Evolutionary conservation across 1,139 yeast genomes (phyloP).

Genomic region (Yamadazyma sp.): DNA sequence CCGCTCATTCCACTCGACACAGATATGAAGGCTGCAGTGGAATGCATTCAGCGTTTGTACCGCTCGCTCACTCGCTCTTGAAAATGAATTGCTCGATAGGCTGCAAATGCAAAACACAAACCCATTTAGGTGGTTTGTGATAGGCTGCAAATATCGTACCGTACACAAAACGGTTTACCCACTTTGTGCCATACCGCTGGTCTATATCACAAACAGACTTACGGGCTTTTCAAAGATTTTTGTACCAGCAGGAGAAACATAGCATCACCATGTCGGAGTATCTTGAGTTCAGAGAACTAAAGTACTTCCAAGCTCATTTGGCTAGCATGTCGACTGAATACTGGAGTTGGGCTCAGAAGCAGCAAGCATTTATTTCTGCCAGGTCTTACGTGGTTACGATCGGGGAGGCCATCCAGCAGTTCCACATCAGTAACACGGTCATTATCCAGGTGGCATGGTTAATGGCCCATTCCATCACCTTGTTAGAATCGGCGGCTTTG

Average conservation of each 20-base stretch:
- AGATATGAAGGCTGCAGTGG: no score
- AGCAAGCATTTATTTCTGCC: neutral
- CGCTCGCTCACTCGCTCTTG: no score
- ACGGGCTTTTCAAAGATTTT: no score
- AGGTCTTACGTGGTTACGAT: neutral
- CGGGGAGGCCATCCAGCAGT: neutral
- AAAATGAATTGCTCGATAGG: no score
- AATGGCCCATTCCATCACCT: constrained; percentile 4
- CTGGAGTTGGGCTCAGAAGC: constrained; percentile 1
- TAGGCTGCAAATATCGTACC: no score
- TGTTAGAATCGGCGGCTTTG: neutral
- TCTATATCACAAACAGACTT: no score
- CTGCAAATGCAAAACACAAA: no score
- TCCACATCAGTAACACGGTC: neutral
- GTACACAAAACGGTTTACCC: no score
- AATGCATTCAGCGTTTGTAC: no score
- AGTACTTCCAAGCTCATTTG: neutral
- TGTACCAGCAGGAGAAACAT: no score
- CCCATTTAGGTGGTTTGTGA: no score
- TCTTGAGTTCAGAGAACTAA: neutral
- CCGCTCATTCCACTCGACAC: no score
- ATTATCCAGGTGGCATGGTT: constrained; percentile 4
- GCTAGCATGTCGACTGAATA: neutral
- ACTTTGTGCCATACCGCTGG: neutral
- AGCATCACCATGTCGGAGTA: neutral